Percentiles rank a stretch among this genome's conserved stretches.
These are phyloP conservation scores for Bipolaris victoriae DNA, from an alignment of 2,329 filamentous ascomycete genomes.

Conservation along the genomic window DNA sequence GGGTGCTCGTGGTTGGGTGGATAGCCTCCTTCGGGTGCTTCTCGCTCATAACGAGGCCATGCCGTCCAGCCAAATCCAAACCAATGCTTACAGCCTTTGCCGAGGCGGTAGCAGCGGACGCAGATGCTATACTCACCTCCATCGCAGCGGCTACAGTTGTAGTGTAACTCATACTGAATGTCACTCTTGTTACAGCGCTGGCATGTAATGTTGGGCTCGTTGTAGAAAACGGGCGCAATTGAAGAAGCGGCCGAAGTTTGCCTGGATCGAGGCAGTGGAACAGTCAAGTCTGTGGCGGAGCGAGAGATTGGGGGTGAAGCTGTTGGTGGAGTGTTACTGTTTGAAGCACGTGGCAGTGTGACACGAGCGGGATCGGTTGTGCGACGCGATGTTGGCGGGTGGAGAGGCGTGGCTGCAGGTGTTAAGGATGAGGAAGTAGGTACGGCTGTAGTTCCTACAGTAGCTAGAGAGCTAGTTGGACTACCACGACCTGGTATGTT, in stretches of 20 bases:
- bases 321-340: slow-evolving; percentile 37
- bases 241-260: slow-evolving; percentile 22
- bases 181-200: slow-evolving; percentile 71
- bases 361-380: slow-evolving; percentile 39
- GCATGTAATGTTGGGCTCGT: slow-evolving; percentile 77
- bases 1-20: slow-evolving; percentile 53
- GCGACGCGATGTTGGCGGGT: slow-evolving; percentile 34
- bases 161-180: slow-evolving; percentile 87
- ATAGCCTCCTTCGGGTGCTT: slow-evolving; percentile 51
- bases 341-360: slow-evolving; percentile 29
- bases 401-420: slow-evolving; percentile 21
- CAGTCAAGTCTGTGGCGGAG: slow-evolving; percentile 38
- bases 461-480: slow-evolving; percentile 35
- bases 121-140: slow-evolving; percentile 80
- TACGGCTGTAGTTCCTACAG: slow-evolving; percentile 29
- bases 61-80: slow-evolving; percentile 83
- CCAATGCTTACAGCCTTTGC: slow-evolving; percentile 83
- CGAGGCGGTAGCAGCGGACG: slow-evolving; percentile 75
- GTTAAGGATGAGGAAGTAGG: slow-evolving; percentile 23
- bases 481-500: slow-evolving; percentile 33
- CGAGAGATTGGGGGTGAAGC: slow-evolving; percentile 34
- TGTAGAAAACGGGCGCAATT: slow-evolving; percentile 54
- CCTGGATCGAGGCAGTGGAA: slow-evolving; percentile 24
- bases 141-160: slow-evolving; percentile 76
- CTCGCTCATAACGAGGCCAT: slow-evolving; percentile 66